Conservation (phyloP, 371 early-diverging fungal species). For the Mortierella sp. region DNA sequence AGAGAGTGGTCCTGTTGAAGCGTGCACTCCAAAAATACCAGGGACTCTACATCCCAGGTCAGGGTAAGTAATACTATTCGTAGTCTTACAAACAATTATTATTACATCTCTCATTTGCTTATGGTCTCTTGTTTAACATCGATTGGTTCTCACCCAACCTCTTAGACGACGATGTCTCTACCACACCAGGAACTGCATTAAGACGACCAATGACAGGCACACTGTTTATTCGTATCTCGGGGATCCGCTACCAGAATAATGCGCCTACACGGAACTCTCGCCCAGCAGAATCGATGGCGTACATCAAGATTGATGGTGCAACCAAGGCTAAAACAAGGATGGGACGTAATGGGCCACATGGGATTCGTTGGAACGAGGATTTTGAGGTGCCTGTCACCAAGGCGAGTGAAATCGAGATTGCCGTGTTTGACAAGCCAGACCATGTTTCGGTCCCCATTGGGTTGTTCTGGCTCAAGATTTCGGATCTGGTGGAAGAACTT, state of each 20-base stretch:
- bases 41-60: conserved; percentile 64
- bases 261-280: conserved; percentile 65
- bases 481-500: conserved; percentile 73
- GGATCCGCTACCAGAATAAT: conserved; percentile 65
- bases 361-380: conserved; percentile 76
- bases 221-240: conserved; percentile 66
- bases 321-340: conserved; percentile 62
- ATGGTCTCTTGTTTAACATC: too few relatives aligned
- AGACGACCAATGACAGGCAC: conserved; percentile 73
- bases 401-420: conserved; percentile 84
- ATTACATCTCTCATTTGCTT: background rate
- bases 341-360: conserved; percentile 4
- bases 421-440: conserved; percentile 72
- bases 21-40: conserved; percentile 82
- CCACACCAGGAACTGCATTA: conserved; percentile 51
- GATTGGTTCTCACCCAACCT: background rate
- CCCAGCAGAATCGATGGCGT: conserved; percentile 66
- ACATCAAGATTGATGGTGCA: conserved; percentile 78
- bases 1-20: conserved; percentile 75
- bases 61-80: background rate
- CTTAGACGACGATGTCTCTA: conserved; percentile 10
- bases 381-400: conserved; percentile 79
- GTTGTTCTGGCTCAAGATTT: conserved; percentile 75
- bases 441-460: conserved; percentile 69
- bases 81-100: background rate